Base-by-base conservation (phyloP, 2,329 filamentous ascomycete species). In the Epichloe hybrida region DNA sequence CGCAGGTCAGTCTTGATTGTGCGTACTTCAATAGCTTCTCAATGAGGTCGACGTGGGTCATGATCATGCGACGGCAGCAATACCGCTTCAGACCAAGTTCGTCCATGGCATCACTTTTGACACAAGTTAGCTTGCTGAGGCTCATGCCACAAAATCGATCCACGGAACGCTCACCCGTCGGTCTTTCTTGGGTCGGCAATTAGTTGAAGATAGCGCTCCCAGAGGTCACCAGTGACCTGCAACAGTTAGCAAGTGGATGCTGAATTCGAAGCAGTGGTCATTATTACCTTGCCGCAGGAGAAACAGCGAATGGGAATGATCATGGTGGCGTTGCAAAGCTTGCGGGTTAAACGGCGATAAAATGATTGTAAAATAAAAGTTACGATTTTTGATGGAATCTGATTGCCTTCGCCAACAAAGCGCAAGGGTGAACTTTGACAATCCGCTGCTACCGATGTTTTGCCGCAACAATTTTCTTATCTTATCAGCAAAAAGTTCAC, bases 281-380 rank as follows among this genome's bases (percentile, higher is more conserved):
- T 53, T 70, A 11, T 53, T 70, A 95, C 93, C 87, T 98, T 98
- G 69, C 93, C 93, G 70, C 93, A 98, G 52, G 93, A 97, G 72
- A 98, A 98, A 74, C 93, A 98, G 60, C 93, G 88, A 58, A 98
- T 88, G 3, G 93, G 93, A 60, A 98, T 97, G 71, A 98, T 98
- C 93, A 98, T 98, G 40, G 21, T 40, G 48, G 17, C 8, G 39
- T 37, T 46, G 35, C 36, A 23, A 34, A n/a, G 8, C 27, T 27
- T 39, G 3, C 3, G 21, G 35, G 35, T 36, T 36, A n/a, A 5
- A 44, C 4, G 15, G 27, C 15, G 39, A 21, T 15, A 9, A 37
- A 38, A 34, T 13, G 21, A 21, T 27, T 15, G 20, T 38, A 23
- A 42, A 21, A 9, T 3, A 21, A 34, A 46, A 42, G 38, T 17